Base-by-base conservation (phyloP, 352 stramenopile genomes). In the Globisporangium megalacanthum region DNA sequence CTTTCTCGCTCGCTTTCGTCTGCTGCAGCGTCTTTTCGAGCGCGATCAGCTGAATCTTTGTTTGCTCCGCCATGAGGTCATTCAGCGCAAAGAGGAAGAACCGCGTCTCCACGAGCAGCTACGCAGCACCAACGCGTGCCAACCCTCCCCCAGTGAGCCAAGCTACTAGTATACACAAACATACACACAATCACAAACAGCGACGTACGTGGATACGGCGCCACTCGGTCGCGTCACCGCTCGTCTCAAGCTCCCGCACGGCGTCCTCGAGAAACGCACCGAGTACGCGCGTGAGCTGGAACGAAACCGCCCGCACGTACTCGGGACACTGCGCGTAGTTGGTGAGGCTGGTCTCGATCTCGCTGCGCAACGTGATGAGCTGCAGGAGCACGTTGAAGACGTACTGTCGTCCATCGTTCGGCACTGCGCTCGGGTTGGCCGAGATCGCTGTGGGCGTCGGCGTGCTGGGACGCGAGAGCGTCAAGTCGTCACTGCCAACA, bases 321-420 rank as follows among this genome's bases (percentile, higher is more conserved):
- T 77, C 65, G 51, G 63, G 65, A 56, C 79, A 87, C 52, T 81
- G 71, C 11, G 75, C 48, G 37, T 74, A 84, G n/a, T 68, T 68
- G 5, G 69, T 70, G n/a, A 94, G 65, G 50, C 76, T 83, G 39
- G 68, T 83, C 54, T 92, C 80, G 9, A 92, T 64, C 39, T 92
- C 79, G 49, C 78, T 86, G 29, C 80, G 77, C 44, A 90, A 48
- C 15, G 74, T 86, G 54, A 94, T 88, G 17, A 94, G 65, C 55
- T 88, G 76, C 41, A 92, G 50, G 3, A 92, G 71, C 36, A 94
- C 77, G 52, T 86, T 86, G 53, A 94, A 92, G 0, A 94, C 75
- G 56, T 94, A 92, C 56, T 90, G 82, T 0, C 80, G 78, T 11
- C 72, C 77, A 35, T 90, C 77, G 6, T 75, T 77, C 3, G 75